These are phyloP conservation scores for Amauroascus niger DNA, from an alignment of 2,329 filamentous ascomycete species.

Conservation along the genomic window DNA sequence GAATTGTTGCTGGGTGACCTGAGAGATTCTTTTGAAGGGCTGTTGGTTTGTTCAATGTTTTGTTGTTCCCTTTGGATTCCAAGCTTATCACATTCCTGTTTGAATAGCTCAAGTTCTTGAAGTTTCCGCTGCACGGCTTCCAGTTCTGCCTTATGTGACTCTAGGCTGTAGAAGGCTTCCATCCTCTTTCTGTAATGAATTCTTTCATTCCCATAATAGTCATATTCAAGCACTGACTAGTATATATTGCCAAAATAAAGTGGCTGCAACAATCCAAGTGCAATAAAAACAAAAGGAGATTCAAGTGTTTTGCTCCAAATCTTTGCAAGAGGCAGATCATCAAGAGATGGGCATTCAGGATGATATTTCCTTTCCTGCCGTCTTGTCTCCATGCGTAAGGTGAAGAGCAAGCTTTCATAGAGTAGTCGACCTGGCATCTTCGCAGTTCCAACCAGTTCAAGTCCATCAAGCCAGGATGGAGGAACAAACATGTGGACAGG, in stretches of 20 bases:
- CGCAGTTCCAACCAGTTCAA: not conserved
- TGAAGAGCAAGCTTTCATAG: not conserved
- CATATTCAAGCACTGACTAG: not conserved
- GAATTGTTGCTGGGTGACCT: too few relatives aligned
- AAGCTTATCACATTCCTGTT: not conserved
- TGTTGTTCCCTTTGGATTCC: not conserved
- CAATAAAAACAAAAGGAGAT: not conserved
- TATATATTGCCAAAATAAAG: slow-evolving; percentile 8
- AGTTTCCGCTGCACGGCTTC: not conserved
- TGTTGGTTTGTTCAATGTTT: too few relatives aligned
- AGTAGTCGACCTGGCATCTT: not conserved
- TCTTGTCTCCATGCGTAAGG: not conserved
- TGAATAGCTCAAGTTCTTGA: not conserved
- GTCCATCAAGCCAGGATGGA: slow-evolving; percentile 4
- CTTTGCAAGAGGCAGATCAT: not conserved
- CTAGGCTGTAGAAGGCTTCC: not conserved
- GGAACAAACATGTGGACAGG: slow-evolving; percentile 9
- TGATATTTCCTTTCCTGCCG: not conserved
- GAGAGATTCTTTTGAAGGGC: too few relatives aligned
- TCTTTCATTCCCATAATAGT: not conserved
- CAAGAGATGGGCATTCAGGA: not conserved
- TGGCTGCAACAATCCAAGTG: slow-evolving; percentile 1
- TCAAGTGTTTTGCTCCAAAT: not conserved
- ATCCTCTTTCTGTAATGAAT: not conserved
- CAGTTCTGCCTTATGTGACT: not conserved